phyloP scores from a whole-genome alignment of 2,329 filamentous ascomycete genomes.

The Colletotrichum karsti region DNA sequence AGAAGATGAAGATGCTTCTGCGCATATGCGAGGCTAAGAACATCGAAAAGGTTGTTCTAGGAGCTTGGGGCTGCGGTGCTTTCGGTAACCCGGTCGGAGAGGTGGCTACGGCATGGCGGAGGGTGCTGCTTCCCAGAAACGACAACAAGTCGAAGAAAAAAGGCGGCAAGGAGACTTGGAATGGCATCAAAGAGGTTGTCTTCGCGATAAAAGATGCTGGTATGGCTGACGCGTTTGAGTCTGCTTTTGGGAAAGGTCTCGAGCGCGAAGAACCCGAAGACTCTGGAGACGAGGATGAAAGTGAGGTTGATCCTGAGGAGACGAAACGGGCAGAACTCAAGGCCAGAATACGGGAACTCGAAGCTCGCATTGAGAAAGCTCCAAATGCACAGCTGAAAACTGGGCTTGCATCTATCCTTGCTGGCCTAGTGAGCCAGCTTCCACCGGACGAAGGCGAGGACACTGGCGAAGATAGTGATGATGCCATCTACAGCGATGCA shows the following conservation, averaged over 20 bases:
- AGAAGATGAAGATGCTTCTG: slow-evolving; percentile 67
- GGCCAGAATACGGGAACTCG: slow-evolving; percentile 38
- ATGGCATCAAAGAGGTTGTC: slow-evolving; percentile 58
- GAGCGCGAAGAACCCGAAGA: slow-evolving; percentile 35
- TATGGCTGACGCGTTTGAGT: slow-evolving; percentile 61
- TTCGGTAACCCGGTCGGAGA: slow-evolving; percentile 70
- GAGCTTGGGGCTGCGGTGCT: slow-evolving; percentile 72
- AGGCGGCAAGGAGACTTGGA: slow-evolving; percentile 45
- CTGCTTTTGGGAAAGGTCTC: slow-evolving; percentile 53
- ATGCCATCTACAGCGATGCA: background rate
- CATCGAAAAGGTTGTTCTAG: slow-evolving; percentile 60
- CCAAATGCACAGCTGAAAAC: slow-evolving; percentile 35
- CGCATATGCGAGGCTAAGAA: slow-evolving; percentile 57
- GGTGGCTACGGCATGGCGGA: slow-evolving; percentile 62
- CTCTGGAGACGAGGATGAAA: background rate
- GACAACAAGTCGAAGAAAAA: slow-evolving; percentile 29
- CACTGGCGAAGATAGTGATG: background rate
- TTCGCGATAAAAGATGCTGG: slow-evolving; percentile 65
- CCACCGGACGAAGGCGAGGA: background rate
- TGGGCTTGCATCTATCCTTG: slow-evolving; percentile 37
- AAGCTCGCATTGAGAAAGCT: slow-evolving; percentile 34
- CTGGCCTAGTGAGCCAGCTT: slow-evolving; percentile 35
- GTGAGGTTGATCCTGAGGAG: slow-evolving; percentile 8
- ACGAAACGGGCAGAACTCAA: slow-evolving; percentile 33
- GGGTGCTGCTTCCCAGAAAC: slow-evolving; percentile 35